Base-by-base conservation (phyloP, 129 eudicot species). In the Glebionis coronaria region DNA sequence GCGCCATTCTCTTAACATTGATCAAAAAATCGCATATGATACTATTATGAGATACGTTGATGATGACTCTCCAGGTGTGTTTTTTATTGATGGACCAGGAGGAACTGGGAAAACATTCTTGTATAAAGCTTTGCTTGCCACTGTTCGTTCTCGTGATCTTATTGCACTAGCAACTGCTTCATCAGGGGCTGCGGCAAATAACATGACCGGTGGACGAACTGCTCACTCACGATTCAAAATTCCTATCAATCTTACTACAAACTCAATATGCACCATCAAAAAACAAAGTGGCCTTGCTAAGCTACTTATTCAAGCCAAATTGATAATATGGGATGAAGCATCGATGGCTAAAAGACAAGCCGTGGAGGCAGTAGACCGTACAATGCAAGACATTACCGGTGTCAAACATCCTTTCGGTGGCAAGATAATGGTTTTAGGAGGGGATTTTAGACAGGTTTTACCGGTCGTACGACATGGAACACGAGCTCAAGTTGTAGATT, bases 81-180 rank as follows among this genome's bases (percentile, higher is more conserved):
- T 0, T 23, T 23, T 23, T 0, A 23, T 23, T 2, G 25, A 23
- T 23, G 1, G 2, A 0, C 23, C n/a, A 8, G 23, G 16, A 10
- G n/a, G 66, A 31, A 31, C 50, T 9, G 20, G 69, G 9, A 42
- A 45, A 45, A 64, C 20, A 9, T 64, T 44, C 18, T 45, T 45
- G 20, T 64, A 64, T 23, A 45, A 47, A 20, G 54, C 55, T 2
- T 21, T 64, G 11, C 55, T 64, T 9, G 55, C 69, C 16, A 3
- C 19, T 0, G 11, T 64, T 21, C 56, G 56, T 44, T 64, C 54
- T 12, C 53, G 35, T 15, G 35, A 18, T 63, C 9, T 7, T 9
- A 44, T 63, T 44, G 29, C 69, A 7, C n/a, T 63, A 1, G 69
- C 69, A 0, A 63, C 69, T 0, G 35, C 69, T 42, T 16, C 69